Base-by-base conservation (phyloP, 129 eudicot species). In the Erigeron canadensis region DNA sequence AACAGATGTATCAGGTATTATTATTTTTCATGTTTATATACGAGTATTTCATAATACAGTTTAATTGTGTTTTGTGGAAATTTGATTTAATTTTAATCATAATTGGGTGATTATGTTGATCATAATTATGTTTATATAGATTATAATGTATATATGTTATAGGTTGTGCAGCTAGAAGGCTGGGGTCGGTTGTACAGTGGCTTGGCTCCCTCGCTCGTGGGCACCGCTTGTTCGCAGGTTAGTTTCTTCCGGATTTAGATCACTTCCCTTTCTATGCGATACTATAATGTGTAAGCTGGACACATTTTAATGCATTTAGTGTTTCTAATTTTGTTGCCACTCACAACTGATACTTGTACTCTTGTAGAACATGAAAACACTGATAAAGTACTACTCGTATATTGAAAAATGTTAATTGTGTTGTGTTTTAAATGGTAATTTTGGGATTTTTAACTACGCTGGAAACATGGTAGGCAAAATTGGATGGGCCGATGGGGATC, bases 181-280 rank as follows among this genome's bases (percentile, higher is more conserved):
- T 94, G 98, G 98, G 84, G 77, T 50, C 84, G 90, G 48, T 66
- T 94, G 21, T 94, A 94, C 57, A 86, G 95, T 17, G 96, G 98
- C 13, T 86, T 94, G 71, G 50, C 88, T 21, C 87, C 98, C 47
- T 94, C 98, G 16, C 83, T 94, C 37, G 89, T 89, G 40, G 98
- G 98, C 48, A 94, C 98, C 0, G 95, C 98, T 40, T 84, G 92
- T 5, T 93, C 98, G 64, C 96, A 93, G 96, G 98, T 87, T 73
- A 82, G 67, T 68, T 79, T 39, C 6, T 50, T 75, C 59, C 23
- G 21, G 47, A 51, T 51, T 45, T 12, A 51, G 53, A 69, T 19
- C 48, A 63, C 51, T 43, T 47, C 57, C 0, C 15, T 50, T n/a
- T 43, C 47, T 13, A 50, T 13, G 57, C 57, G 18, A 6, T 13